These are phyloP conservation scores for Sporothrix curviconia DNA, from an alignment of 2,329 filamentous ascomycete species.

Conservation along the genomic window DNA sequence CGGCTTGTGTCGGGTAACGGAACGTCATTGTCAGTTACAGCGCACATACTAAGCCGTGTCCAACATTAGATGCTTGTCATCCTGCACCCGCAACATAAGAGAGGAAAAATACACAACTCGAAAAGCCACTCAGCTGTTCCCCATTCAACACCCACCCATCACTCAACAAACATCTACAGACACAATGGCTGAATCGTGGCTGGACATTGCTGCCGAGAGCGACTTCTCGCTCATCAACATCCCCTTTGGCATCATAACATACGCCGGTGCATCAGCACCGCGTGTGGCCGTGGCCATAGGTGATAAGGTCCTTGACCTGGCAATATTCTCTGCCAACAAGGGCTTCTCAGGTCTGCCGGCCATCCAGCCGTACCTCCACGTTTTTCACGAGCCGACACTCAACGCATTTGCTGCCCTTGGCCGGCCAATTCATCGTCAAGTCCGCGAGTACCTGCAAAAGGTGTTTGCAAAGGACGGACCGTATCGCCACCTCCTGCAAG, in stretches of 20 bases:
- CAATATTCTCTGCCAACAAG: not conserved
- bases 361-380: not conserved
- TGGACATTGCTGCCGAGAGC: not conserved
- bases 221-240: conserved; percentile 14
- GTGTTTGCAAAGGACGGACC: not conserved
- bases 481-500: not conserved
- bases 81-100: too few species aligned
- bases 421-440: not conserved
- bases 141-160: not conserved
- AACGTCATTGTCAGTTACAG: not conserved
- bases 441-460: not conserved
- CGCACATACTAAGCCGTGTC: not conserved
- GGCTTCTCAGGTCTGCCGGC: not conserved
- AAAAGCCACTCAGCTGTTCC: too few species aligned
- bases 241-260: conserved; percentile 13
- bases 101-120: too few species aligned
- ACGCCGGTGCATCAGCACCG: not conserved
- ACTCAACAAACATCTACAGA: not conserved
- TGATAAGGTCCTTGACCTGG: not conserved
- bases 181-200: conserved; percentile 7
- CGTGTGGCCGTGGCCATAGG: conserved; percentile 5
- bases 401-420: conserved; percentile 10
- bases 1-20: not conserved
- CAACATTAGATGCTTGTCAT: not conserved
- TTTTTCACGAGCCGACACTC: not conserved